These are phyloP conservation scores for Monilinia vaccinii-corymbosi DNA, from an alignment of 2,329 filamentous ascomycete genomes.

Conservation along the genomic window DNA sequence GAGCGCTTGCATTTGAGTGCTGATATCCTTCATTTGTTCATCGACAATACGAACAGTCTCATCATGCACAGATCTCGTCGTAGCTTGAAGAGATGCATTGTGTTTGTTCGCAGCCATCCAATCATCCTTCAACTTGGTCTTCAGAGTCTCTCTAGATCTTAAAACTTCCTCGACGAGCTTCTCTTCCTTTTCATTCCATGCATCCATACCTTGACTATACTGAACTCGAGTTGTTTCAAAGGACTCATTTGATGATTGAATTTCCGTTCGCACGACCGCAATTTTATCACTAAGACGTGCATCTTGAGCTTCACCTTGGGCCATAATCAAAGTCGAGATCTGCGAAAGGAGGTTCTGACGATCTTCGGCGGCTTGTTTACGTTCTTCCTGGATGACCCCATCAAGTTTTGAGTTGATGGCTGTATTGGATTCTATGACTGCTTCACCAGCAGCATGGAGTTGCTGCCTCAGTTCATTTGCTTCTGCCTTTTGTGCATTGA, in stretches of 20 bases:
- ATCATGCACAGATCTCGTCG: slow-evolving; percentile 79
- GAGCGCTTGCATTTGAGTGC: slow-evolving; percentile 78
- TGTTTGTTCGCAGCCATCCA: slow-evolving; percentile 72
- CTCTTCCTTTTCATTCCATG: slow-evolving; percentile 62
- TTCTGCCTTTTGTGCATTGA: slow-evolving; percentile 69
- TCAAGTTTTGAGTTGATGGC: slow-evolving; percentile 58
- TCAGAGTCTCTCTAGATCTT: slow-evolving; percentile 67
- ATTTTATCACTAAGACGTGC: slow-evolving; percentile 58
- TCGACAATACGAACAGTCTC: slow-evolving; percentile 87
- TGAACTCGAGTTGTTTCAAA: slow-evolving; percentile 56
- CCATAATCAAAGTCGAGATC: slow-evolving; percentile 67
- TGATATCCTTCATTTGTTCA: slow-evolving; percentile 78
- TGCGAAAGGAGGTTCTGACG: slow-evolving; percentile 65
- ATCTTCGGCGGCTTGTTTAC: slow-evolving; percentile 61
- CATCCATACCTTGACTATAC: slow-evolving; percentile 64
- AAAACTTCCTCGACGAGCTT: slow-evolving; percentile 62
- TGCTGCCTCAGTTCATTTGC: slow-evolving; percentile 64
- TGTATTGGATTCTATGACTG: slow-evolving; percentile 59
- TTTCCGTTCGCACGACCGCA: slow-evolving; percentile 50
- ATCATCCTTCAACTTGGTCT: slow-evolving; percentile 75
- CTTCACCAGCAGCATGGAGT: slow-evolving; percentile 59
- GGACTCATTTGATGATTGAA: slow-evolving; percentile 53
- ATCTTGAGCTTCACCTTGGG: slow-evolving; percentile 66
- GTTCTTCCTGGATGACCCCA: slow-evolving; percentile 66
- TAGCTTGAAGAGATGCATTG: slow-evolving; percentile 73